These are phyloP conservation scores for Hypoxylon rickii DNA, from an alignment of 495 filamentous ascomycete genomes.

Conservation along the genomic window DNA sequence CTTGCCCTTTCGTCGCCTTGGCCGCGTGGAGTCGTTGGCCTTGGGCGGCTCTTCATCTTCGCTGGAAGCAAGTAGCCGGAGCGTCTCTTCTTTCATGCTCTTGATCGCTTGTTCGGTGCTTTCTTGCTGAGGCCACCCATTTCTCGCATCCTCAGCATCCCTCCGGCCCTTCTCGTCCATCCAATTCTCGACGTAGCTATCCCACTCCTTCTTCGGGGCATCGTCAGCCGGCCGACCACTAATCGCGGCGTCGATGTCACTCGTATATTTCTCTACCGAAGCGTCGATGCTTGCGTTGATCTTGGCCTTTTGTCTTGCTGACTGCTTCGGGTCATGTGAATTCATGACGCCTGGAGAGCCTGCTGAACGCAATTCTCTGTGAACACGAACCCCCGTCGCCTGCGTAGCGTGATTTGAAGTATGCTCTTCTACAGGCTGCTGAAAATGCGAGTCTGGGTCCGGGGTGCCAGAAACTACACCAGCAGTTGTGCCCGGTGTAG, in stretches of 20 bases:
- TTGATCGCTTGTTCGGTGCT: constrained; percentile 3
- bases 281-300: background rate
- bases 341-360: constrained; percentile 1
- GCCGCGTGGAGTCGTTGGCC: background rate
- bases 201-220: constrained; percentile 3
- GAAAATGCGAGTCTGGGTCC: too few species aligned
- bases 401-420: too few species aligned
- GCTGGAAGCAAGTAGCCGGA: background rate
- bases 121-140: constrained; percentile 6
- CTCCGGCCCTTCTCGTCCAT: background rate
- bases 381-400: too few species aligned
- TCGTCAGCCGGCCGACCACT: constrained; percentile 3
- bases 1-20: background rate
- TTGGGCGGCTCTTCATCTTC: constrained; percentile 1
- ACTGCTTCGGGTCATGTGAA: background rate
- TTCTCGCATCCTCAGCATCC: background rate
- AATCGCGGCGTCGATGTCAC: background rate
- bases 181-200: background rate
- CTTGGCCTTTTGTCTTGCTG: background rate
- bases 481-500: background rate
- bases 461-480: too few species aligned
- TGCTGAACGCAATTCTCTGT: too few species aligned
- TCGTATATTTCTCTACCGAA: constrained; percentile 3
- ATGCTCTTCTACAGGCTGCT: too few species aligned
- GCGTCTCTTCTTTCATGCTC: constrained; percentile 4